phyloP scores from a whole-genome alignment of 805 yeast species.

The Zygosaccharomyces kombuchaensis region DNA sequence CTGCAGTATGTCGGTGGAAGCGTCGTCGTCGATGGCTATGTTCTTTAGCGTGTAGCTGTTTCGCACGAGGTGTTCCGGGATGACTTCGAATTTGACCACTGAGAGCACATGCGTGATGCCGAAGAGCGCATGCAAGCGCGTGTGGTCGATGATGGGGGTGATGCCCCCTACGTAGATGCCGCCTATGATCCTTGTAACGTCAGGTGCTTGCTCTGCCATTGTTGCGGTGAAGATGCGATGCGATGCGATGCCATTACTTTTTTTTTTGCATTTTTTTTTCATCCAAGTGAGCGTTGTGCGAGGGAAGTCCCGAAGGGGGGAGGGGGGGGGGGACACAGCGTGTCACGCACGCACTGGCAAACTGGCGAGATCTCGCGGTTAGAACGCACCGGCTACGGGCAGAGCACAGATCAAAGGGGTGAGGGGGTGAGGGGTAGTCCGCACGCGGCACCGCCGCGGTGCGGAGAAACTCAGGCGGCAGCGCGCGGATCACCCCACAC shows the following conservation, averaged over 20 bases:
- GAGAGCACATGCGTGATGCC: conserved; percentile 72
- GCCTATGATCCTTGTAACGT: conserved; percentile 61
- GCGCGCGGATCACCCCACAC: too few species aligned
- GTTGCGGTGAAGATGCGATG: neutral
- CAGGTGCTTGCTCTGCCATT: conserved; percentile 15
- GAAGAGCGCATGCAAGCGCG: conserved; percentile 46
- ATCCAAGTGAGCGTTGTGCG: too few species aligned
- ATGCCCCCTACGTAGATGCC: conserved; percentile 72
- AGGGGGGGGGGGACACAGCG: too few species aligned
- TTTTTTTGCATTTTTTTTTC: neutral
- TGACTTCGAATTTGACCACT: conserved; percentile 59
- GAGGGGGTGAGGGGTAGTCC: too few species aligned
- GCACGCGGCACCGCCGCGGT: too few species aligned
- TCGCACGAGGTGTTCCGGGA: conserved; percentile 43
- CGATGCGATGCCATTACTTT: neutral
- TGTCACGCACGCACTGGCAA: too few species aligned
- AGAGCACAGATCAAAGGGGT: too few species aligned
- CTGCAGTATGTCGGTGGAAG: conserved; percentile 58
- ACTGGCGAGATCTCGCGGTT: too few species aligned
- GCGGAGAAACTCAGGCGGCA: too few species aligned
- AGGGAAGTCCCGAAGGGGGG: too few species aligned
- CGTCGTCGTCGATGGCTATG: conserved; percentile 70
- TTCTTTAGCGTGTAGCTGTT: conserved; percentile 50
- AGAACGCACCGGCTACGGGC: too few species aligned
- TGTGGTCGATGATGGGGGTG: conserved; percentile 53